phyloP scores from a whole-genome alignment of 176 grass and related monocot genomes.

The Avena eriantha region DNA sequence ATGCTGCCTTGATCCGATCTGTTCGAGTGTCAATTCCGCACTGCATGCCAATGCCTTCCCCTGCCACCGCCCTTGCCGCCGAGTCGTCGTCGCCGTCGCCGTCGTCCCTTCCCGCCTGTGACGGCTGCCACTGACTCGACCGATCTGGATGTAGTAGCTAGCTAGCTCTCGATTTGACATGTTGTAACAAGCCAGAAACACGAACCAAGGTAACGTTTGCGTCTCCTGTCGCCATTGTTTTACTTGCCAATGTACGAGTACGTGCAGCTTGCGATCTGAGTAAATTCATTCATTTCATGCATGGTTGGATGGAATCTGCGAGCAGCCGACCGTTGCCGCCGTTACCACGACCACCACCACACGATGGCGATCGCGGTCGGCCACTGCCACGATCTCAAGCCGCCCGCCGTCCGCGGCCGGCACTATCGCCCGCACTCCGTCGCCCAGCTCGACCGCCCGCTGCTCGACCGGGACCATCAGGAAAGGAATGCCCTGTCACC shows the following conservation, averaged over 20 bases:
- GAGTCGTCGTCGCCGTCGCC: background rate
- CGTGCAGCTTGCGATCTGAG: conserved; percentile 24
- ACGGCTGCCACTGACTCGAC: conserved; percentile 16
- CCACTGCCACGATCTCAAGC: conserved; percentile 59
- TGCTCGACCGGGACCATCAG: conserved; percentile 38
- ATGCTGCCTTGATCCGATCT: conserved; percentile 24
- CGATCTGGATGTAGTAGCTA: conserved; percentile 51
- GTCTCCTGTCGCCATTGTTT: background rate
- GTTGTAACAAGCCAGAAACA: conserved; percentile 35
- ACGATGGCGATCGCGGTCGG: conserved; percentile 67
- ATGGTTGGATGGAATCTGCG: conserved; percentile 5
- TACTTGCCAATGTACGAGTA: background rate
- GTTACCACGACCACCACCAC: background rate
- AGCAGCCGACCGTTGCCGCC: conserved; percentile 31
- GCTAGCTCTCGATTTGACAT: conserved; percentile 36
- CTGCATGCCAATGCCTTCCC: conserved; percentile 51
- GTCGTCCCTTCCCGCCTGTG: conserved; percentile 17
- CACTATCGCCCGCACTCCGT: conserved; percentile 77
- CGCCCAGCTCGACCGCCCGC: conserved; percentile 44
- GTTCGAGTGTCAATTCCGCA: background rate
- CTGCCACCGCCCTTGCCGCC: conserved; percentile 21
- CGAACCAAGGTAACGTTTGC: conserved; percentile 37
- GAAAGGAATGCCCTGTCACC: conserved; percentile 55
- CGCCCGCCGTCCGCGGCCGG: conserved; percentile 44
- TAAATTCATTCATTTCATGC: background rate